Percentiles rank a stretch among this genome's conserved stretches.
Conservation (phyloP, 1,139 yeast genomes). For the Hemisphaericaspora lyxosophila region DNA sequence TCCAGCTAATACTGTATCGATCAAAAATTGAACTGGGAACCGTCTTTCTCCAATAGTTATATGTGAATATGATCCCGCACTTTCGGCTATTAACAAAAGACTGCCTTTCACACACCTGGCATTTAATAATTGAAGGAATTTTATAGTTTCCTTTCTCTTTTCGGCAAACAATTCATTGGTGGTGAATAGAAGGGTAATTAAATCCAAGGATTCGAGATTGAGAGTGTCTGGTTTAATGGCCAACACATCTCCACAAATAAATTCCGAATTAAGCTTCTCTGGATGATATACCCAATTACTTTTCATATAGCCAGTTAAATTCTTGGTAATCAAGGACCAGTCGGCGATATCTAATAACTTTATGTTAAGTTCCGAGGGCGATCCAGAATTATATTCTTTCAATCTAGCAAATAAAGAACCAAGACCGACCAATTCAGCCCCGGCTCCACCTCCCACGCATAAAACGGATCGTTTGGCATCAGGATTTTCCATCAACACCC, state of each 20-base stretch:
- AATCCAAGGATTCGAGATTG: conserved; percentile 24
- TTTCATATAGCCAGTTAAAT: conserved; percentile 43
- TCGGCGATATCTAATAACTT: conserved; percentile 74
- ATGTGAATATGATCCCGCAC: conserved; percentile 89
- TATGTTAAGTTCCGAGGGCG: conserved; percentile 40
- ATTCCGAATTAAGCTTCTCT: conserved; percentile 43
- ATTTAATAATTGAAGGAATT: conserved; percentile 54
- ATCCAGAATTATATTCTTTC: conserved; percentile 38
- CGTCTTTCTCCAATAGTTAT: conserved; percentile 70
- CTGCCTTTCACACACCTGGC: conserved; percentile 53
- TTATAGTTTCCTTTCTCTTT: conserved; percentile 60
- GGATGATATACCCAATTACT: conserved; percentile 52
- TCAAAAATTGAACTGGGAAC: conserved; percentile 79
- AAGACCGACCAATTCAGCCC: conserved; percentile 75
- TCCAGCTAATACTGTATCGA: conserved; percentile 70
- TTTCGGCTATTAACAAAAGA: conserved; percentile 68
- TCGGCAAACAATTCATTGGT: conserved; percentile 82
- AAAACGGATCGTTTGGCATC: conserved; percentile 40
- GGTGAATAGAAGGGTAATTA: conserved; percentile 77
- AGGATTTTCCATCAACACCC: conserved; percentile 34
- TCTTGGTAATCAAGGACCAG: conserved; percentile 59
- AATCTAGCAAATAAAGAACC: conserved; percentile 57
- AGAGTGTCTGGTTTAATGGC: conserved; percentile 12
- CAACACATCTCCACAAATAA: conserved; percentile 52
- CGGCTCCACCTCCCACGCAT: conserved; percentile 88